phyloP scores from a whole-genome alignment of 2,329 filamentous ascomycete genomes.

The Aspergillus clavatus region DNA sequence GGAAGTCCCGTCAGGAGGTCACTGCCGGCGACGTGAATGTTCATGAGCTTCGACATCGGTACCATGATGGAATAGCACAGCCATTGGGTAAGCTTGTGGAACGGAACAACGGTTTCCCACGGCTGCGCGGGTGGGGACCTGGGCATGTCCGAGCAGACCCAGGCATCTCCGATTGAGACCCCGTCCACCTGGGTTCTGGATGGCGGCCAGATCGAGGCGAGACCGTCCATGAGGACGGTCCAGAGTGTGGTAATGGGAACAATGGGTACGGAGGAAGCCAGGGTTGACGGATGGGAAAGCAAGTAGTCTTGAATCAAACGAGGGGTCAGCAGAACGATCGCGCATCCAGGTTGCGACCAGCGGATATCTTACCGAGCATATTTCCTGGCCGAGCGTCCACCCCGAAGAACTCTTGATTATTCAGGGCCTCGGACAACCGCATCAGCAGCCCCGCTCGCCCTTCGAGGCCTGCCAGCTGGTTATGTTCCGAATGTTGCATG shows the following conservation, averaged over 20 bases:
- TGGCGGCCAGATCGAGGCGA: constrained; percentile 82
- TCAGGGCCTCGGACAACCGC: constrained; percentile 68
- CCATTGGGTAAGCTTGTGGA: constrained; percentile 95
- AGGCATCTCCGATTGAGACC: constrained; percentile 83
- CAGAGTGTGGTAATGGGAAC: constrained; percentile 83
- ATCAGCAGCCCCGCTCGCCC: constrained; percentile 76
- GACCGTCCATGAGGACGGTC: constrained; percentile 81
- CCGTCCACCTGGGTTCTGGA: constrained; percentile 85
- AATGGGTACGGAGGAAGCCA: constrained; percentile 82
- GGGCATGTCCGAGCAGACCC: constrained; percentile 83
- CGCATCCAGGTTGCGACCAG: background rate
- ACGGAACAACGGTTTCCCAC: constrained; percentile 80
- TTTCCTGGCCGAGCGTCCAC: constrained; percentile 80
- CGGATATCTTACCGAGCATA: constrained; percentile 69
- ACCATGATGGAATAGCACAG: constrained; percentile 91
- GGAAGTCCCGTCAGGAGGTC: constrained; percentile 82
- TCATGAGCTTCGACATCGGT: constrained; percentile 75
- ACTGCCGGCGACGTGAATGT: constrained; percentile 73
- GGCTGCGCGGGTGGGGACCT: constrained; percentile 58
- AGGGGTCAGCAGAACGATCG: constrained; percentile 3
- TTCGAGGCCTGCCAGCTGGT: constrained; percentile 78
- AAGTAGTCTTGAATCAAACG: constrained; percentile 70
- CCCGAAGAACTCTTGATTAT: constrained; percentile 80
- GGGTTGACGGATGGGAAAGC: constrained; percentile 84
- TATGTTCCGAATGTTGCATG: constrained; percentile 75